Percentiles rank a stretch among this genome's conserved stretches.
These are phyloP conservation scores for Cenchrus americanus DNA, from an alignment of 176 grass and related monocot species.

Conservation along the genomic window DNA sequence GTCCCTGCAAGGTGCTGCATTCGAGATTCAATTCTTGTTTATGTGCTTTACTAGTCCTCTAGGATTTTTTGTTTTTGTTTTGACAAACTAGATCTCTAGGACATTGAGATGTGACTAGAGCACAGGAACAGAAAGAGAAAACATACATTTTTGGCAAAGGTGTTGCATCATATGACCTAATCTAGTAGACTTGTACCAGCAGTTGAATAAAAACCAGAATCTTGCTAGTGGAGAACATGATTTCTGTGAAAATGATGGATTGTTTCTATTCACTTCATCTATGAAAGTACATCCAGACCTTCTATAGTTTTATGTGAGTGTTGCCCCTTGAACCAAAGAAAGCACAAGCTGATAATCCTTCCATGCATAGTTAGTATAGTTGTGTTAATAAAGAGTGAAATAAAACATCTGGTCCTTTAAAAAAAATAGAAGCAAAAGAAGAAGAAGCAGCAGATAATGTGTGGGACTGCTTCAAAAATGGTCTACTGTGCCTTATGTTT, in stretches of 20 bases:
- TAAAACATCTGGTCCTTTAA: background rate
- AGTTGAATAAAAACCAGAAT: background rate
- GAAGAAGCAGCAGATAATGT: background rate
- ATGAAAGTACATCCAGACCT: background rate
- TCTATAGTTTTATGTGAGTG: background rate
- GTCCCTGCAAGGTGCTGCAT: constrained; percentile 51
- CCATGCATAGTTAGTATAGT: background rate
- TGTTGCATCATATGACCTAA: background rate
- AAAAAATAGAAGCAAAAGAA: no score
- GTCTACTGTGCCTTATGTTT: background rate
- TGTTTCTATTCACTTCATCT: background rate
- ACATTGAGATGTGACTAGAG: background rate
- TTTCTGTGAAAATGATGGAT: background rate
- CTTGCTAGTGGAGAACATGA: background rate
- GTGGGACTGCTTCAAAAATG: background rate
- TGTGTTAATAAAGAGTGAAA: background rate
- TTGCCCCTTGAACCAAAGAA: background rate
- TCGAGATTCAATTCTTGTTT: constrained; percentile 14
- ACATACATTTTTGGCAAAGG: background rate
- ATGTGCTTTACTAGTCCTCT: background rate
- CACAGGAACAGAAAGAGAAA: background rate
- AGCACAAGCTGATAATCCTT: background rate
- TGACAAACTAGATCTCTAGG: background rate
- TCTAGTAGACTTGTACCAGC: background rate
- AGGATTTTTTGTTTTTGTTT: background rate